Evolutionary conservation across 495 filamentous ascomycete genomes (phyloP).

Genomic region (Paragyromitra xinjiangensis): DNA sequence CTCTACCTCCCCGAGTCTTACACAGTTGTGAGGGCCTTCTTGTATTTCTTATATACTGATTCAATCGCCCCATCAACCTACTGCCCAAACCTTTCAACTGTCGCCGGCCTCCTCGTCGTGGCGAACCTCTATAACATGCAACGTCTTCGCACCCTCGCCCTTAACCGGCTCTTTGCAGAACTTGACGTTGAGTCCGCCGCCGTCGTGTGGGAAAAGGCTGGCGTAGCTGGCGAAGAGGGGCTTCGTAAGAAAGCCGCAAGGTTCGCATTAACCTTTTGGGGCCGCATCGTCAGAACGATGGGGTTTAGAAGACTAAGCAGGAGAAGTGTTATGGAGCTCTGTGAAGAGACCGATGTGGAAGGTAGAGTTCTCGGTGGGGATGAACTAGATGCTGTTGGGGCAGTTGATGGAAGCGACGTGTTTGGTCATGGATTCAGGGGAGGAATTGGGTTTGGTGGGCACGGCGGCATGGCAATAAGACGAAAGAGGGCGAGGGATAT

Average conservation of each 20-base stretch:
- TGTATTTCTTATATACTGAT: conserved; percentile 97
- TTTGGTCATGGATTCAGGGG: conserved; percentile 39
- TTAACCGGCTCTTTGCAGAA: conserved; percentile 85
- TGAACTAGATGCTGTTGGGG: conserved; percentile 56
- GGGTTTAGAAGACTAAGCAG: conserved; percentile 84
- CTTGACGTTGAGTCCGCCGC: conserved; percentile 94
- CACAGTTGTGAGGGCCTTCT: conserved; percentile 88
- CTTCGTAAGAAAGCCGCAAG: conserved; percentile 82
- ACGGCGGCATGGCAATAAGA: conserved; percentile 38
- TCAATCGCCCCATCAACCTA: conserved; percentile 74
- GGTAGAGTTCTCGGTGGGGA: conserved; percentile 81
- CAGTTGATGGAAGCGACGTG: conserved; percentile 38
- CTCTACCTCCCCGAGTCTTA: conserved; percentile 99
- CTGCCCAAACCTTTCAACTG: conserved; percentile 76
- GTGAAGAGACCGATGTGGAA: conserved; percentile 89
- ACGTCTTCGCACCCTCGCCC: conserved; percentile 84
- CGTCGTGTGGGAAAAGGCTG: conserved; percentile 93
- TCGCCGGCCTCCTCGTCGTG: conserved; percentile 97
- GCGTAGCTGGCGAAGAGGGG: conserved; percentile 90
- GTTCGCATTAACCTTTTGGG: conserved; percentile 94
- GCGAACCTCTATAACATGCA: conserved; percentile 97
- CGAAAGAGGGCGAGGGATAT: conserved; percentile 47
- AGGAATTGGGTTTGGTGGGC: conserved; percentile 36
- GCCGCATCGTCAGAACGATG: conserved; percentile 85
- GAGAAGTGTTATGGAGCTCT: conserved; percentile 83